A percentile compares a stretch with the other conserved stretches of the same genome.
Conservation (phyloP, 2,329 filamentous ascomycete genomes). For the Fusarium sp. region DNA sequence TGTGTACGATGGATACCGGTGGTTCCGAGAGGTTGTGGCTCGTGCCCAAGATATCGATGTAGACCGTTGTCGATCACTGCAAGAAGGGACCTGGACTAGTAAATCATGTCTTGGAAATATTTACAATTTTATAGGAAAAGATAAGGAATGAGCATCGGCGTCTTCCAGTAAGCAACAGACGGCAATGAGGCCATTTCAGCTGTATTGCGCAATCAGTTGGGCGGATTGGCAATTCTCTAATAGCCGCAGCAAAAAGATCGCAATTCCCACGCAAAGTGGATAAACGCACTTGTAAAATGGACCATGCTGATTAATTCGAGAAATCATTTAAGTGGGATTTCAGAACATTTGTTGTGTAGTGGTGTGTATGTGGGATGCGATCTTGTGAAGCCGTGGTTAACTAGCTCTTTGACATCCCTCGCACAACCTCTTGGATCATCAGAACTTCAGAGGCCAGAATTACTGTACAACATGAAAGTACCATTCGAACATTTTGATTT, state of each 20-base stretch:
- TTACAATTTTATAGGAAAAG: background rate
- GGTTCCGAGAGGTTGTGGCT: background rate
- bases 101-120: background rate
- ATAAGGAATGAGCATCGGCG: background rate
- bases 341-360: background rate
- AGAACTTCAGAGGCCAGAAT: too few species aligned
- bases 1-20: background rate
- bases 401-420: background rate
- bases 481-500: too few species aligned
- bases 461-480: too few species aligned
- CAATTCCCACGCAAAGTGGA: conserved; percentile 5
- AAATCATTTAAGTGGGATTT: conserved; percentile 4
- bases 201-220: conserved; percentile 43
- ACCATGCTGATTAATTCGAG: conserved; percentile 40
- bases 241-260: conserved; percentile 15
- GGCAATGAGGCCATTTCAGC: conserved; percentile 37
- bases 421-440: too few species aligned
- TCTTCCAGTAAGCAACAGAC: background rate
- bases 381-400: background rate
- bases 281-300: conserved; percentile 14
- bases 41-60: background rate
- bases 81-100: background rate
- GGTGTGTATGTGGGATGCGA: background rate
- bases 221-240: conserved; percentile 38
- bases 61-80: background rate